Base-by-base conservation (phyloP, 1,284 basidiomycete genomes). In the Ustilago loliicola region DNA sequence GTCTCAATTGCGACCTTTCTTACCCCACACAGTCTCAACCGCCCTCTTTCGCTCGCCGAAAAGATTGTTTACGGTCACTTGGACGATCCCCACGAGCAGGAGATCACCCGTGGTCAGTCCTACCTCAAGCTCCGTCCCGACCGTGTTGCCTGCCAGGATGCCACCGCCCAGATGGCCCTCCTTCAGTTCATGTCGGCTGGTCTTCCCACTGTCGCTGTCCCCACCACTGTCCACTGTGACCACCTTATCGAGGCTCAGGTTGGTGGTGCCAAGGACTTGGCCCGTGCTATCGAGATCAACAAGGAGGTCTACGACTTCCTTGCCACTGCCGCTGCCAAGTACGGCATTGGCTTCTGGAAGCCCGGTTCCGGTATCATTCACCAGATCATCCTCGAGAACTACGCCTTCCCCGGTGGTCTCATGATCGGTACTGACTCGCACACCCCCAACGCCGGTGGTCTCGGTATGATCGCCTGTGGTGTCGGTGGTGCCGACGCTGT, bases 361-460 rank as follows among this genome's bases (percentile, higher is more conserved):
- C 95, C 96, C 61, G 96, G 97, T 84, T 97, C 95, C 85, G 96
- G 96, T 89, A 99, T 88, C 80, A 88, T 88, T 64, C 88, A 88
- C 81, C 82, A 83, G 73, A 86, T 86, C 76, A 94, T 99, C 84
- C 91, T 98, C 83, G 96, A 99, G 88, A 98, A 99, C 90, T 98
- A 98, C 88, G 97, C 96, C 17, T 95, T 96, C 91, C 96, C 96
- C 65, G 96, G 96, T 90, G 94, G 95, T 87, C 90, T 99, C 70
- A 99, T 99, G 97, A 97, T 99, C 83, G 97, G 97, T 88, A 98
- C 96, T 75, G 96, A 99, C 89, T 98, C 96, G 61, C 97, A 99
- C 89, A 99, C 96, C 19, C 96, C 97, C 66, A 98, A 98, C 88
- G 97, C 97, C 73, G 96, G 96, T 89, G 96, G 96, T 90, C 92